Evolutionary conservation across 495 filamentous ascomycete species (phyloP).

Genomic region (Diplogelasinospora grovesii): DNA sequence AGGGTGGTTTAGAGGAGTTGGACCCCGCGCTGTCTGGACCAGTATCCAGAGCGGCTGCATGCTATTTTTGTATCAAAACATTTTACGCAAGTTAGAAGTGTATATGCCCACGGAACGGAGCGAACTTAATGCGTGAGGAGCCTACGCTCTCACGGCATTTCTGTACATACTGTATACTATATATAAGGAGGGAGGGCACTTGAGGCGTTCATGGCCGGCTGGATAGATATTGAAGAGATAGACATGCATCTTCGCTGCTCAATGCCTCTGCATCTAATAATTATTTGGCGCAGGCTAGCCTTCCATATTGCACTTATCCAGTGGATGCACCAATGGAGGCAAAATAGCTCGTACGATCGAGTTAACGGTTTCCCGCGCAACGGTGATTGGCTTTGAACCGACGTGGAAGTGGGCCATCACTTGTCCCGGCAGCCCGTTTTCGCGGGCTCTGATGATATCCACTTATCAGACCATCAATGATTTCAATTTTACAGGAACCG

Average conservation of each 20-base stretch:
- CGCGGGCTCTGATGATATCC: no score
- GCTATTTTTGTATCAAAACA: constrained; percentile 88
- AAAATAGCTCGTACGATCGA: no score
- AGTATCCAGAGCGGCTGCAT: constrained; percentile 95
- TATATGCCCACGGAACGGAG: constrained; percentile 33
- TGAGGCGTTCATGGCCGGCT: constrained; percentile 15
- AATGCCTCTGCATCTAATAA: no score
- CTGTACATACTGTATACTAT: constrained; percentile 23
- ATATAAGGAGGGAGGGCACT: constrained; percentile 2
- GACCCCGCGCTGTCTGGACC: constrained; percentile 92
- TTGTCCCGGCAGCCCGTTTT: no score
- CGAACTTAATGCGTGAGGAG: constrained; percentile 15
- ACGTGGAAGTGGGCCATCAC: background rate
- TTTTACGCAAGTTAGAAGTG: constrained; percentile 68
- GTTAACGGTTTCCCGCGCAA: background rate
- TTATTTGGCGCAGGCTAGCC: no score
- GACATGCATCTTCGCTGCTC: constrained; percentile 10
- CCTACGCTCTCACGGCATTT: constrained; percentile 4
- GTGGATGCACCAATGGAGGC: no score
- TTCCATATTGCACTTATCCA: no score
- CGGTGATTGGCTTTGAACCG: constrained; percentile 6
- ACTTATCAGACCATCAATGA: no score
- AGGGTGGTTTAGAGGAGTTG: constrained; percentile 94
- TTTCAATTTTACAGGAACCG: no score
- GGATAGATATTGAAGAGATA: constrained; percentile 17